Base-by-base conservation (phyloP, 2,329 filamentous ascomycete species). In the Zopfia rhizophila region DNA sequence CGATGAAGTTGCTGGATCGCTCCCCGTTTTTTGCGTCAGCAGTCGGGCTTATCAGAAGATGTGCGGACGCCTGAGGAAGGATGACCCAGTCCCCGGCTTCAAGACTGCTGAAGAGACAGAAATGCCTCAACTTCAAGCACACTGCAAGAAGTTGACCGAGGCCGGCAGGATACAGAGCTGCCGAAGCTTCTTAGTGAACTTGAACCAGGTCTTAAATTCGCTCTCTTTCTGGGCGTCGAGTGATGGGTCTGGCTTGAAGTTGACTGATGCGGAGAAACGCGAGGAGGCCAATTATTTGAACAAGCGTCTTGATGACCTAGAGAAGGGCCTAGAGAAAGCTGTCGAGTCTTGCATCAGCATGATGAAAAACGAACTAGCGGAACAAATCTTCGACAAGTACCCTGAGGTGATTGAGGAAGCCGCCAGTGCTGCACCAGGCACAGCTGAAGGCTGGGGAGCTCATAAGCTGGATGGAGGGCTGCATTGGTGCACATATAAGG, bases 21-120 rank as follows among this genome's bases (percentile, higher is more conserved):
- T 89, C 0, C 80, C 83, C 0, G 84, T 88, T 2, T 89, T 87
- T 58, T 88, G 84, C 50, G 81, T 88, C 12, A 85, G 82, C 45
- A 82, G 80, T 33, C 73, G 80, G 31, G 84, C 80, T 0, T 88
- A 86, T 41, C 84, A 88, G 55, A 83, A 84, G 55, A 66, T 88
- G n/a, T 72, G 74, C 27, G 82, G 80, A 1, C 75, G 81, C 3
- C 60, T 86, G 7, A 62, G 72, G 39, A 79, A 80, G 30, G 84
- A 88, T 40, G 68, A 72, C 2, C 55, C 69, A 8, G 73, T 82
- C 2, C 67, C 75, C 10, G 83, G 84, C 0, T 88, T 86, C 59
- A 63, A 66, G 1, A 65, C 70, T 3, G 28, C 71, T 0, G 74
- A 82, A 2, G 78, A 87, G 46, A 88, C 85, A 0, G 83, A 82